Base-by-base conservation (phyloP, 257 asterid species). In the Cinchona pubescens region DNA sequence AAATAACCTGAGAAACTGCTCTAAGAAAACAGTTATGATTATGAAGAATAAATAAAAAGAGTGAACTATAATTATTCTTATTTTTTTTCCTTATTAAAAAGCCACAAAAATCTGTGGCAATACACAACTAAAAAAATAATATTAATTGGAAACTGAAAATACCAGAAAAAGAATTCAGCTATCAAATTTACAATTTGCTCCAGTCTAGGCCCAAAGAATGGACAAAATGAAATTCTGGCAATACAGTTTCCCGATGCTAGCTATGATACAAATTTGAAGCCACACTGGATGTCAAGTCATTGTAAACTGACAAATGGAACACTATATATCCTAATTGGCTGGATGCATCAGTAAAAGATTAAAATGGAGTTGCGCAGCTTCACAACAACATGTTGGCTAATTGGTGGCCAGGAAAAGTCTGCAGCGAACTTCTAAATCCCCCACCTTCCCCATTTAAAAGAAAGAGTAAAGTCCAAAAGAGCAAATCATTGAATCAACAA, bases 221-320 rank as follows among this genome's bases (percentile, higher is more conserved):
- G 27, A 58, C 18, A n/a, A 46, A 37, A 59, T 18, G 29, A 73
- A 0, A 42, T 8, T 51, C 58, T 30, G 25, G 37, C 35, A 8
- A 10, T 34, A 43, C 21, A 23, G 7, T 2, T 46, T 30, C 16
- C 38, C 29, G 3, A 21, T 62, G 37, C 19, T 29, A 38, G 7
- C 45, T 37, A 45, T 32, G 58, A 42, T 42, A 21, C 79, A 19
- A 32, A 75, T 23, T 27, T 75, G 69, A 67, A 38, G 16, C 30
- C 23, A 55, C 53, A 55, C 46, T 19, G 56, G 14, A 62, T 46
- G 74, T 2, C 3, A 3, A 37, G 45, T 34, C 5, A 34, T 7
- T 46, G 79, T 2, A 1, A 3, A 53, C 45, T 34, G 4, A 34
- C 19, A 16, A 49, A 49, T 21, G n/a, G 43, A 64, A 49, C 23